Evolutionary conservation across 306 rosid genomes (phyloP).

Genomic region (Gastrolobium bilobum): DNA sequence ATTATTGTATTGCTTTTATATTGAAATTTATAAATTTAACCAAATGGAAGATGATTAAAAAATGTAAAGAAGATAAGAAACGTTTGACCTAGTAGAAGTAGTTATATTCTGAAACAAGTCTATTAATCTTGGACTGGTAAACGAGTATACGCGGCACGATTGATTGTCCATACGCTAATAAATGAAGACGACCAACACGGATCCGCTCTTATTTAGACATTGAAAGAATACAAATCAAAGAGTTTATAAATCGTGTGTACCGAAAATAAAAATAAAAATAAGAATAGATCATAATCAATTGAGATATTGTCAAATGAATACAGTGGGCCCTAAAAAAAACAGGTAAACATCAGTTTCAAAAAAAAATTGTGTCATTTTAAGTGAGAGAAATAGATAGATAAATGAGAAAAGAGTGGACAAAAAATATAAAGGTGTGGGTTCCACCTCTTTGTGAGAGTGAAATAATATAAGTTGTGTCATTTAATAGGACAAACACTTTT

Average conservation of each 20-base stretch:
- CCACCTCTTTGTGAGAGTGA: no score
- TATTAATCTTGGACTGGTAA: constrained; percentile 2
- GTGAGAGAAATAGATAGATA: no score
- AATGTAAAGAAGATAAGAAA: background rate
- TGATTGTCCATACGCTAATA: background rate
- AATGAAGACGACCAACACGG: background rate
- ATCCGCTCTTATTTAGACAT: background rate
- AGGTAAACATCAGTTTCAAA: background rate
- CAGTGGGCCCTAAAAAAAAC: background rate
- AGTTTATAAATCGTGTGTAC: no score
- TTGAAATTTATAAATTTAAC: background rate
- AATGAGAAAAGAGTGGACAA: no score
- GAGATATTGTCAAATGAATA: background rate
- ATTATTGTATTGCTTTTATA: background rate
- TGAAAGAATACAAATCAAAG: background rate
- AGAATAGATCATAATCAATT: background rate
- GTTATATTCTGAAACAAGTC: background rate
- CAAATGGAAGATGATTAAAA: background rate
- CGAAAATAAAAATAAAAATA: no score
- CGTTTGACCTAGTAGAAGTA: background rate
- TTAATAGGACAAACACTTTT: no score
- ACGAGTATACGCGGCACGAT: background rate
- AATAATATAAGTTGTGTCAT: no score
- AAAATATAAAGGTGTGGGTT: no score
- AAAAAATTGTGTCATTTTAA: no score